Evolutionary conservation across 306 rosid species (phyloP).

Genomic region (Argentina anserina): DNA sequence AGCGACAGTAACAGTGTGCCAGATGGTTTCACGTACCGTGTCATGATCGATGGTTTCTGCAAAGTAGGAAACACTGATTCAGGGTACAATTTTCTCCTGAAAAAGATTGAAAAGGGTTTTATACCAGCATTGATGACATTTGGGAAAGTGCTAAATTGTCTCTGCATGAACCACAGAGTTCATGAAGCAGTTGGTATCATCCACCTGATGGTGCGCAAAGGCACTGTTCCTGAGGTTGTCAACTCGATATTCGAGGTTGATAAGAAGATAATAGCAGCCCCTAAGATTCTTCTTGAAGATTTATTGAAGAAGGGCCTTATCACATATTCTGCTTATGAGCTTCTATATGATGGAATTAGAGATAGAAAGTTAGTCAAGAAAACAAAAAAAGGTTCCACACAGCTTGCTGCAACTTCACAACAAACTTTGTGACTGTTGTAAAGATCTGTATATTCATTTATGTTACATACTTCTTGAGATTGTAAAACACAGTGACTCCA

Average conservation of each 20-base stretch:
- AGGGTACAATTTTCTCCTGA: conserved; percentile 56
- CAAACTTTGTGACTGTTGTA: conserved; percentile 28
- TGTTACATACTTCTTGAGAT: conserved; percentile 14
- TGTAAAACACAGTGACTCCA: conserved; percentile 2
- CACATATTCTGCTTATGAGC: conserved; percentile 72
- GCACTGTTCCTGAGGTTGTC: conserved; percentile 71
- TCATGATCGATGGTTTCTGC: conserved; percentile 82
- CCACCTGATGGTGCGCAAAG: conserved; percentile 70
- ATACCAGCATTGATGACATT: conserved; percentile 64
- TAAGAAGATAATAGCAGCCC: conserved; percentile 79
- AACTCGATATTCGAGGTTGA: conserved; percentile 72
- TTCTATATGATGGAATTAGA: conserved; percentile 78
- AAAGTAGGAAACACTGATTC: conserved; percentile 55
- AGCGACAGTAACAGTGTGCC: conserved; percentile 44
- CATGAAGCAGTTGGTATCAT: conserved; percentile 69
- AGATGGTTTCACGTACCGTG: conserved; percentile 67
- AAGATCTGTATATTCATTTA: conserved; percentile 5
- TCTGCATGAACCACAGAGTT: conserved; percentile 57
- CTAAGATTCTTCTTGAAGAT: conserved; percentile 85
- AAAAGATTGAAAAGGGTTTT: conserved; percentile 56
- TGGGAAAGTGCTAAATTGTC: conserved; percentile 77
- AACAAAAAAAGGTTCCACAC: conserved; percentile 38
- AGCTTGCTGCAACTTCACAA: conserved; percentile 19
- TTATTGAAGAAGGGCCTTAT: conserved; percentile 75
- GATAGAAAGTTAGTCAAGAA: conserved; percentile 53